Percentiles rank a stretch among this genome's conserved stretches.
These are phyloP conservation scores for Aspergillus heteromorphus DNA, from an alignment of 495 filamentous ascomycete genomes.

Conservation along the genomic window DNA sequence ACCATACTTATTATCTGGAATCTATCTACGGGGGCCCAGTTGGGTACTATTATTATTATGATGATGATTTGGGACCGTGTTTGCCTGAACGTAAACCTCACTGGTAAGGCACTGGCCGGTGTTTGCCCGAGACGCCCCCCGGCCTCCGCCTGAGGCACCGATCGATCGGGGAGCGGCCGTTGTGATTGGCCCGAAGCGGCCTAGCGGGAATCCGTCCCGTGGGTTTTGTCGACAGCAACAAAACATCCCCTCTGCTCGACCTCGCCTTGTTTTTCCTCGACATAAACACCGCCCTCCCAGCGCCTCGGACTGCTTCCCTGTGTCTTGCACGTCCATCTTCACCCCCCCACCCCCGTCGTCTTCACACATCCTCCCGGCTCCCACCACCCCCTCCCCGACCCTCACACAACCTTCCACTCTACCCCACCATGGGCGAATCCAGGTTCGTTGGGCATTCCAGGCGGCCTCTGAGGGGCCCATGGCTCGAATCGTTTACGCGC, in stretches of 20 bases:
- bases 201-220: slow-evolving; percentile 35
- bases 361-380: not conserved
- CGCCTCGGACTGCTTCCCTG: not conserved
- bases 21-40: too few relatives aligned
- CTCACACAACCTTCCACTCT: slow-evolving; percentile 1
- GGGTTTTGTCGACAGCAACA: slow-evolving; percentile 38
- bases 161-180: slow-evolving; percentile 13
- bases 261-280: slow-evolving; percentile 25
- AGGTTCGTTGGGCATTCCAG: slow-evolving; percentile 32
- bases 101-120: too few relatives aligned
- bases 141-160: slow-evolving; percentile 13
- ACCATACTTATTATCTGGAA: too few relatives aligned
- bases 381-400: not conserved
- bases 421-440: slow-evolving; percentile 53
- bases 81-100: too few relatives aligned
- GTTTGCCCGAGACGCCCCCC: not conserved
- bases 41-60: not conserved
- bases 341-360: not conserved
- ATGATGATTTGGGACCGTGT: too few relatives aligned
- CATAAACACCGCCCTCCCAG: slow-evolving; percentile 16
- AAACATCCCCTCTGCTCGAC: slow-evolving; percentile 31
- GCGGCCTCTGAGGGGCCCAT: not conserved
- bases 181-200: slow-evolving; percentile 25
- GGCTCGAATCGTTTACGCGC: not conserved
- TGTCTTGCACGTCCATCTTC: not conserved